Percentiles rank a stretch among this genome's conserved stretches.
Conservation (phyloP, 2,329 filamentous ascomycete genomes). For the Arthrobotrys conoides region DNA sequence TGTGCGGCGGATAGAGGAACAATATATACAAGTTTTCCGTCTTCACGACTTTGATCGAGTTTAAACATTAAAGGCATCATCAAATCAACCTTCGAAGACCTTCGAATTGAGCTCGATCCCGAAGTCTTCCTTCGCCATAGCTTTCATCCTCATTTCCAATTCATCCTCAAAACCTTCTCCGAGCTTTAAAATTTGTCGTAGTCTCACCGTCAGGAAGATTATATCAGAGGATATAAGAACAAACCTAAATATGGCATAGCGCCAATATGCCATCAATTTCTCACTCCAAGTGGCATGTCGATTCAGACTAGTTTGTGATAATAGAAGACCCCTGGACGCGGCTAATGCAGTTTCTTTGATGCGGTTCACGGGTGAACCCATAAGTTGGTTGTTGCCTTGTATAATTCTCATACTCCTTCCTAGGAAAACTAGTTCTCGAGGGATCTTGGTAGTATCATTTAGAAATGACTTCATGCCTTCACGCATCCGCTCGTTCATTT, state of each 20-base stretch:
- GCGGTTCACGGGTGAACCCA: constrained; percentile 88
- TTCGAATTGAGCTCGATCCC: constrained; percentile 58
- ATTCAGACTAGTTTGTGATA: constrained; percentile 64
- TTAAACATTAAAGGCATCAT: not conserved
- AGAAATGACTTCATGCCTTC: constrained; percentile 83
- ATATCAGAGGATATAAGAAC: constrained; percentile 84
- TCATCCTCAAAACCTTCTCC: constrained; percentile 94
- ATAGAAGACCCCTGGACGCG: constrained; percentile 78
- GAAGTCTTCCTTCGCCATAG: constrained; percentile 53
- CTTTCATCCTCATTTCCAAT: constrained; percentile 86
- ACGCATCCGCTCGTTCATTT: constrained; percentile 82
- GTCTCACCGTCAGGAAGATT: constrained; percentile 83
- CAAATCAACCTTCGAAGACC: constrained; percentile 55
- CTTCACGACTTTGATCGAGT: not conserved
- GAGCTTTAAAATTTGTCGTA: constrained; percentile 81
- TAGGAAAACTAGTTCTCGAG: constrained; percentile 91
- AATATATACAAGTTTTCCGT: constrained; percentile 10
- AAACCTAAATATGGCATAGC: constrained; percentile 84
- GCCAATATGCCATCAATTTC: constrained; percentile 78
- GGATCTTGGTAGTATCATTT: constrained; percentile 88
- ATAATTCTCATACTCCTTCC: constrained; percentile 93
- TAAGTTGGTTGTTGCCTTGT: constrained; percentile 91
- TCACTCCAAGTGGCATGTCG: constrained; percentile 76
- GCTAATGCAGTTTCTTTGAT: constrained; percentile 75
- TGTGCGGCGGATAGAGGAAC: constrained; percentile 8